Percentiles rank a stretch among this genome's conserved stretches.
Evolutionary conservation across 257 asterid species (phyloP).

Genomic region (Jacaranda mimosifolia): DNA sequence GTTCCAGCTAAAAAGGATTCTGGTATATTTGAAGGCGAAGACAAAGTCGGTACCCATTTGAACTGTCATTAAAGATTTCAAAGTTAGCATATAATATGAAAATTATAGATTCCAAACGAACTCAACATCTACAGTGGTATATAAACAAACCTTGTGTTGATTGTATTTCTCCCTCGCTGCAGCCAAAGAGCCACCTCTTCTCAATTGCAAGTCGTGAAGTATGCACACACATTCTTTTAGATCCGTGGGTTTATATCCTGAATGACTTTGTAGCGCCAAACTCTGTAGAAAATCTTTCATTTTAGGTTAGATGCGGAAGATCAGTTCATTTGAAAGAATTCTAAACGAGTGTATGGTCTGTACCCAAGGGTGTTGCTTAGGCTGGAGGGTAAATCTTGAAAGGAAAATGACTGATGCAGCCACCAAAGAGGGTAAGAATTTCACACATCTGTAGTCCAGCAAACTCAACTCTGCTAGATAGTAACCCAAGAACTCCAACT

Average conservation of each 20-base stretch:
- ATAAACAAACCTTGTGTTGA: constrained; percentile 66
- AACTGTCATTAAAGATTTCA: constrained; percentile 55
- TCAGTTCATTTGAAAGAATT: not conserved
- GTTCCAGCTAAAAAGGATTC: constrained; percentile 50
- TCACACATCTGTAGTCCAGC: constrained; percentile 74
- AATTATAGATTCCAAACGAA: not conserved
- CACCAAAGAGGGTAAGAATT: constrained; percentile 81
- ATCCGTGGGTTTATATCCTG: constrained; percentile 74
- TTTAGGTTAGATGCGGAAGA: not conserved
- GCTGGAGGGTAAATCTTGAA: constrained; percentile 70
- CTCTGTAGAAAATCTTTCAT: constrained; percentile 40
- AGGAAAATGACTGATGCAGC: constrained; percentile 85
- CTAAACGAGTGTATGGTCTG: not conserved
- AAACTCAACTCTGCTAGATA: constrained; percentile 84
- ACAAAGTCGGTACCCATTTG: constrained; percentile 67
- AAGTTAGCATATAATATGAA: constrained; percentile 5
- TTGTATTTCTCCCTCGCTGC: constrained; percentile 83
- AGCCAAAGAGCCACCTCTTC: constrained; percentile 61
- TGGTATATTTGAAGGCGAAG: constrained; percentile 61
- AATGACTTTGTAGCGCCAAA: constrained; percentile 47
- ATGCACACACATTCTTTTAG: constrained; percentile 71
- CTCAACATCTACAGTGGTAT: not conserved
- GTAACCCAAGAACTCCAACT: constrained; percentile 82
- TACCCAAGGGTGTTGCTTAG: constrained; percentile 83
- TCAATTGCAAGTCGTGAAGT: constrained; percentile 71